These are phyloP conservation scores for Laguncularia racemosa DNA, from an alignment of 345 rosid species.

Conservation along the genomic window DNA sequence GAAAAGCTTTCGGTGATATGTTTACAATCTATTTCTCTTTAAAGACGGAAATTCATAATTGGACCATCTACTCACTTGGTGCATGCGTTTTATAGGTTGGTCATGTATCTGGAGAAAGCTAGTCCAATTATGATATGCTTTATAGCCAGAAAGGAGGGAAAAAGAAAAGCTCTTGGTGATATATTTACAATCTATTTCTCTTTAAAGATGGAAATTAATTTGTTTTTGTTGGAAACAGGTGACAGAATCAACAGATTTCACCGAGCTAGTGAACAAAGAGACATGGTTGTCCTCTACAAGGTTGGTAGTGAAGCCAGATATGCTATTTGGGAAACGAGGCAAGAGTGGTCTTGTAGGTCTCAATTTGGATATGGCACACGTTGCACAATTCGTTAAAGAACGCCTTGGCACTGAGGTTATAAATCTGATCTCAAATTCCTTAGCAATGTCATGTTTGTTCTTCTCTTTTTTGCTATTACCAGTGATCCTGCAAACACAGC, in stretches of 20 bases:
- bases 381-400: constrained; percentile 83
- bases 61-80: too few relatives aligned
- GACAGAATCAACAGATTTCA: constrained; percentile 70
- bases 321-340: constrained; percentile 95
- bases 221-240: constrained; percentile 33
- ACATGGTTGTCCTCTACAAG: constrained; percentile 85
- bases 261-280: constrained; percentile 63
- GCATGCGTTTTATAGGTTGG: too few relatives aligned
- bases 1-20: too few relatives aligned
- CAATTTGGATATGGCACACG: constrained; percentile 94
- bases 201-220: background rate
- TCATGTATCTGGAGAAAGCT: too few relatives aligned
- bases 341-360: constrained; percentile 94
- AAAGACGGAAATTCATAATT: too few relatives aligned
- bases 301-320: constrained; percentile 96
- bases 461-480: background rate
- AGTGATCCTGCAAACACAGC: background rate
- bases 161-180: too few relatives aligned
- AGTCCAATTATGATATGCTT: too few relatives aligned
- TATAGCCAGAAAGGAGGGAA: too few relatives aligned
- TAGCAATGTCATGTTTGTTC: background rate
- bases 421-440: background rate
- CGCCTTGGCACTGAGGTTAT: constrained; percentile 85
- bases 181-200: too few relatives aligned
- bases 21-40: too few relatives aligned